phyloP scores from a whole-genome alignment of 2,329 filamentous ascomycete species.

The Apiospora hydei region DNA sequence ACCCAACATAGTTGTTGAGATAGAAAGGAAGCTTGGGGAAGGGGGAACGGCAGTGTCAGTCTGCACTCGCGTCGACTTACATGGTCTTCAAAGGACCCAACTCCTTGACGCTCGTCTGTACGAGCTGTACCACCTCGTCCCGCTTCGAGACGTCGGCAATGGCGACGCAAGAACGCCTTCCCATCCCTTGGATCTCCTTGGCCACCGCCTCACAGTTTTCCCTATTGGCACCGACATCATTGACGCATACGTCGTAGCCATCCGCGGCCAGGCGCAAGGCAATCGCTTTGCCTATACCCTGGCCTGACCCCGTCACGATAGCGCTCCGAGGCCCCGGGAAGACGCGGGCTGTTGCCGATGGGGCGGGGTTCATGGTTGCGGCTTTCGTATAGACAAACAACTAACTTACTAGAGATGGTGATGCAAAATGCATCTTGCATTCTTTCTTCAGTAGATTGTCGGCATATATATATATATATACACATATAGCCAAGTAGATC shows the following conservation, averaged over 20 bases:
- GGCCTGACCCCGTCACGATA: constrained; percentile 40
- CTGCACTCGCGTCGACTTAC: constrained; percentile 30
- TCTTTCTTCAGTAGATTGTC: not conserved
- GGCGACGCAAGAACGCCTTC: constrained; percentile 60
- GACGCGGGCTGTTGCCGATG: not conserved
- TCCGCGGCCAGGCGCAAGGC: constrained; percentile 69
- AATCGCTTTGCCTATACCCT: constrained; percentile 64
- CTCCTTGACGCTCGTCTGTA: constrained; percentile 57
- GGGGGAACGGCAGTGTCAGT: not conserved
- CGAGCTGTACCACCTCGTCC: constrained; percentile 56
- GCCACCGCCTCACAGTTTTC: constrained; percentile 59
- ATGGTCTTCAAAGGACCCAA: constrained; percentile 58
- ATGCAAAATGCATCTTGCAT: not conserved
- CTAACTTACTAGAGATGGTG: not conserved
- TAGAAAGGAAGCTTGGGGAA: not conserved
- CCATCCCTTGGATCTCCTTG: constrained; percentile 58
- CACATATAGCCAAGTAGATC: not conserved
- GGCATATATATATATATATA: not conserved
- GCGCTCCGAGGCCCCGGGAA: constrained; percentile 29
- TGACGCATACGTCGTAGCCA: constrained; percentile 71
- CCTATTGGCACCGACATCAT: constrained; percentile 64
- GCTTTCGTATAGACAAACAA: not conserved
- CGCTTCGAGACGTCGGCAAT: constrained; percentile 68
- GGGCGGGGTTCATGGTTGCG: not conserved
- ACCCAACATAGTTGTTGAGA: no score